Conservation (phyloP, 179 eudicot genomes). For the Amaranthus tricolor region DNA sequence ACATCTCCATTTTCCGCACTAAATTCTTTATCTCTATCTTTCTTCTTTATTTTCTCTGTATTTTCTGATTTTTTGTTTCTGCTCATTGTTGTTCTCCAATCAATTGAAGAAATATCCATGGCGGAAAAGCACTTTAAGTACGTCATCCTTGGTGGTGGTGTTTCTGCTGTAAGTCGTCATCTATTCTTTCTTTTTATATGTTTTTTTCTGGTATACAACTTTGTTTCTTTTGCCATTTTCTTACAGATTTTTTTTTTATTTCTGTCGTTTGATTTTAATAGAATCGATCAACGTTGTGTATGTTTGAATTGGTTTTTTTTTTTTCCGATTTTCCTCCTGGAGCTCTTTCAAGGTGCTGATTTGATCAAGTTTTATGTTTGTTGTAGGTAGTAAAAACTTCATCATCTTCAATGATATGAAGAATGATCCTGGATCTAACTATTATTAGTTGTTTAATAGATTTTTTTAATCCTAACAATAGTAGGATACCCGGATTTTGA, state of each 20-base stretch:
- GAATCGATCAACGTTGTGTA: background rate
- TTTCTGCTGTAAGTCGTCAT: conserved; percentile 63
- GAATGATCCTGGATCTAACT: background rate
- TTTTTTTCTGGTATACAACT: background rate
- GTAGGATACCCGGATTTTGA: too few species aligned
- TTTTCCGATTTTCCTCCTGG: background rate
- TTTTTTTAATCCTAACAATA: background rate
- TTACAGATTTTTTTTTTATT: background rate
- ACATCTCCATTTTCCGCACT: background rate
- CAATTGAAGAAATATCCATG: conserved; percentile 38
- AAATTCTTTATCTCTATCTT: background rate
- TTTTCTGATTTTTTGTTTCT: background rate
- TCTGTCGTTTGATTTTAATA: background rate
- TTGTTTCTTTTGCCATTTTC: background rate
- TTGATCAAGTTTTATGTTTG: background rate
- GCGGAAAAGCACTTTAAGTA: conserved; percentile 84
- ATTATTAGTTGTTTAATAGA: background rate
- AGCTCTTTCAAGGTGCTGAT: background rate
- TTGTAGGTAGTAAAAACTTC: background rate
- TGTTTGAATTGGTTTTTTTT: background rate
- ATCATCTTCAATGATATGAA: background rate
- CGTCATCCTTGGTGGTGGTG: conserved; percentile 94
- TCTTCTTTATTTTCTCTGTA: background rate
- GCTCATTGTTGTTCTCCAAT: background rate
- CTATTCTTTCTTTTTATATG: background rate